phyloP scores from a whole-genome alignment of 1,284 basidiomycete genomes.

The Tausonia pullulans region DNA sequence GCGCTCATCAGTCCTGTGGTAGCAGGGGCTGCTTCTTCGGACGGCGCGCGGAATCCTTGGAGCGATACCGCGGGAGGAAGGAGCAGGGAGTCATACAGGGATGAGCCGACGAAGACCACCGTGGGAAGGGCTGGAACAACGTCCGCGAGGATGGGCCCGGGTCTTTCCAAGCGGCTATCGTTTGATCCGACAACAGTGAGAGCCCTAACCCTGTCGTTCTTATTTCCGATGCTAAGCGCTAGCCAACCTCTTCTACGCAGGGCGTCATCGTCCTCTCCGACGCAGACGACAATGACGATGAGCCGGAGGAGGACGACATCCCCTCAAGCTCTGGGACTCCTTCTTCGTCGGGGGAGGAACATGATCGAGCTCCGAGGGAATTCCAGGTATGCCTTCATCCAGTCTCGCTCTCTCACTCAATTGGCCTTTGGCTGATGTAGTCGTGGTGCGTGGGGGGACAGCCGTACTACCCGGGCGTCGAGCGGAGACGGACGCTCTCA shows the following conservation, averaged over 20 bases:
- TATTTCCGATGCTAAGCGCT: neutral
- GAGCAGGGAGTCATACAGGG: constrained; percentile 9
- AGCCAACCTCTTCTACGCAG: constrained; percentile 53
- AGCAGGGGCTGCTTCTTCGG: constrained; percentile 3
- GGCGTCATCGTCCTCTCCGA: constrained; percentile 77
- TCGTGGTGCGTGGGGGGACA: neutral
- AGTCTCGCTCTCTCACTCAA: neutral
- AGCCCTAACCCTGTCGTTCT: constrained; percentile 32
- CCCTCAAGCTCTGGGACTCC: neutral
- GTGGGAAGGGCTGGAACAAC: neutral
- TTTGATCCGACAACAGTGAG: constrained; percentile 32
- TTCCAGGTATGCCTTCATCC: neutral
- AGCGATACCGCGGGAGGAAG: constrained; percentile 19
- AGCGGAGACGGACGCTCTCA: constrained; percentile 7
- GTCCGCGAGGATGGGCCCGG: neutral
- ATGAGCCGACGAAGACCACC: neutral
- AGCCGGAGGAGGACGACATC: constrained; percentile 31
- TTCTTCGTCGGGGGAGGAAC: neutral
- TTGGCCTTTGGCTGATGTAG: neutral
- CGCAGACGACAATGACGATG: constrained; percentile 37
- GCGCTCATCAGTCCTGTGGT: neutral
- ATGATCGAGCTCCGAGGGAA: neutral
- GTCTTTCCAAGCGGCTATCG: constrained; percentile 20
- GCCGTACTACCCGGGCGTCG: constrained; percentile 9
- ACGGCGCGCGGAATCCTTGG: constrained; percentile 27